Evolutionary conservation across 805 yeast genomes (phyloP).

Genomic region (Saccharomycopsis malanga): DNA sequence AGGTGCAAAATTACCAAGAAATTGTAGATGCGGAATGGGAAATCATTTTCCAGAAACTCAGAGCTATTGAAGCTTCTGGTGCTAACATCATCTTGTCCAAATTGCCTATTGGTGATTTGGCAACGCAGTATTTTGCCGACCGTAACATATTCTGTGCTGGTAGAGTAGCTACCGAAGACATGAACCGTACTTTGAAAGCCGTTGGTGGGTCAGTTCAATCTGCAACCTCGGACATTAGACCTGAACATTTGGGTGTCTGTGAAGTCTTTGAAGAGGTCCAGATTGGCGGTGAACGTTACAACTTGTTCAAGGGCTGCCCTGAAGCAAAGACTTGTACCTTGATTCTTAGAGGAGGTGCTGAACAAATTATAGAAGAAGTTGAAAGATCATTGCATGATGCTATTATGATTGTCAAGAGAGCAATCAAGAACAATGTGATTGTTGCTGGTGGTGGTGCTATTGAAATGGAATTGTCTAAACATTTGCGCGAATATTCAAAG

Average conservation of each 20-base stretch:
- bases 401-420: conserved; percentile 95
- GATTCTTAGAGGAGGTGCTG: conserved; percentile 94
- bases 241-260: conserved; percentile 78
- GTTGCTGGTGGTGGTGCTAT: conserved; percentile 99
- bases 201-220: conserved; percentile 90
- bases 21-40: conserved; percentile 99
- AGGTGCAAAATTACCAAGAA: conserved; percentile 89
- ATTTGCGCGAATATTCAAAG: conserved; percentile 78
- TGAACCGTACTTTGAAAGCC: conserved; percentile 87
- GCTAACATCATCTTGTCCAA: conserved; percentile 91
- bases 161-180: conserved; percentile 79
- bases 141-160: conserved; percentile 96
- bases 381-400: conserved; percentile 98
- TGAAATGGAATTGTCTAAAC: conserved; percentile 92
- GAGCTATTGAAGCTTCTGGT: conserved; percentile 75
- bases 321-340: conserved; percentile 89
- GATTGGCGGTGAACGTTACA: conserved; percentile 93
- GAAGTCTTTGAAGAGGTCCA: conserved; percentile 84
- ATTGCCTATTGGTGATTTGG: conserved; percentile 95
- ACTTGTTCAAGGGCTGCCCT: conserved; percentile 88
- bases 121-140: conserved; percentile 98
- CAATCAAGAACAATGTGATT: conserved; percentile 74
- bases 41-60: conserved; percentile 78
- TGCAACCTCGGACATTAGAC: conserved; percentile 59
- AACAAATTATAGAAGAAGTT: conserved; percentile 95